Conservation (phyloP, 768 basidiomycete species). For the Tubosaeta brunneosetosa region DNA sequence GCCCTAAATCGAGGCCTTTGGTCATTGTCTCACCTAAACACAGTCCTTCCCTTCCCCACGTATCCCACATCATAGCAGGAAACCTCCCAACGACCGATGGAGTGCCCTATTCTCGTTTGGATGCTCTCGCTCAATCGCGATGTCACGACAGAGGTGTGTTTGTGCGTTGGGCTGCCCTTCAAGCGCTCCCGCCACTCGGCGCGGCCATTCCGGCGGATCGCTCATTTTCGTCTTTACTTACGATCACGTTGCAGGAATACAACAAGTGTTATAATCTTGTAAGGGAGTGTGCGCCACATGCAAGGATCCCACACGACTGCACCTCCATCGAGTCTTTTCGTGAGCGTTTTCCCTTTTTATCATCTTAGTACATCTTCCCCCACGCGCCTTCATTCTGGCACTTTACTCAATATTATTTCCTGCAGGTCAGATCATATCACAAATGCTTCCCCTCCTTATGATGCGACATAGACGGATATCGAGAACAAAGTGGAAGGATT, state of each 20-base stretch:
- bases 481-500: conserved; percentile 67
- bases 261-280: conserved; percentile 60
- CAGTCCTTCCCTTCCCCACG: neutral
- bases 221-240: neutral
- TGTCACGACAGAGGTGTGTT: conserved; percentile 56
- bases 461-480: conserved; percentile 82
- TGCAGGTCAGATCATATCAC: conserved; percentile 64
- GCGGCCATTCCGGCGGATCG: conserved; percentile 6
- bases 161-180: neutral
- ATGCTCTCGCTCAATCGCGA: conserved; percentile 76
- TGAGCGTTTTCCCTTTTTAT: conserved; percentile 34
- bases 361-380: neutral
- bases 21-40: neutral
- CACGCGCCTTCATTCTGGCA: neutral
- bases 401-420: neutral
- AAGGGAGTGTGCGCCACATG: conserved; percentile 55
- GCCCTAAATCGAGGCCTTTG: neutral
- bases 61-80: conserved; percentile 3
- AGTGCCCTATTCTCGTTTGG: conserved; percentile 73
- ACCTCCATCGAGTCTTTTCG: conserved; percentile 61
- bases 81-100: conserved; percentile 28
- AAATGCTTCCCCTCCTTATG: conserved; percentile 78
- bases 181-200: neutral
- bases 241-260: conserved; percentile 54
- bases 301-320: conserved; percentile 50